Evolutionary conservation across 2,329 filamentous ascomycete species (phyloP), one percentile per base, ranked within the genome.

Genomic region (Grosmannia clavigera): DNA sequence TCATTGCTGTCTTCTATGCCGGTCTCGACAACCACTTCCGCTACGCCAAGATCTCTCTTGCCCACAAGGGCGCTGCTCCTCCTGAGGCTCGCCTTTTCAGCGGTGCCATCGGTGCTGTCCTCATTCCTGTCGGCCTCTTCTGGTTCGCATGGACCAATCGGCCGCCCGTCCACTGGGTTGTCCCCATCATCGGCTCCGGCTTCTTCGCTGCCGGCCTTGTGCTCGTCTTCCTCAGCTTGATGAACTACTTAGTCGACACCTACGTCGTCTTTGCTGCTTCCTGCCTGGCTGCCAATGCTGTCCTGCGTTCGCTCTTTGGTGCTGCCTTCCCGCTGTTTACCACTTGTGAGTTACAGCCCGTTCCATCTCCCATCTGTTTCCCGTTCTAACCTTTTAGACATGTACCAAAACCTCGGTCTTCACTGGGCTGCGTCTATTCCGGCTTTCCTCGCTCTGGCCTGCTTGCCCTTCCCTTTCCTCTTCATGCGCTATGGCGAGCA

Each of bases 261-360:
- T 84, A 90, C 70, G 85, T 85, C 58, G 86, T 92, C 66, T 92
- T 86, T 64, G 88, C 89, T 0, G 88, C 88, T 0, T 88, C 84
- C 0, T 87, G 85, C 0, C 75, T 92, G 10, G 88, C 88, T 2
- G 87, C 86, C 55, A 90, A 85, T 70, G 79, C 83, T 2, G 82
- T 91, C 31, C 74, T 91, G 12, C 83, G 88, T 61, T 88, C 85
- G 0, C 72, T 88, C 16, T 88, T 90, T 62, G 87, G 86, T 61
- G 82, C 85, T 1, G 83, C 80, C 0, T 90, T 91, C 73, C 87
- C 87, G 0, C 77, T 91, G 0, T 90, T 90, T 71, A 88, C 86
- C 0, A 77, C 75, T 0, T 74, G 61, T 64, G 52, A 55, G 64
- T 60, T 31, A 7, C 31, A 9, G 33, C 22, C 3, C 53, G 2